Conservation (phyloP, 371 early-diverging fungal species). For the Chytridium lagenaria region DNA sequence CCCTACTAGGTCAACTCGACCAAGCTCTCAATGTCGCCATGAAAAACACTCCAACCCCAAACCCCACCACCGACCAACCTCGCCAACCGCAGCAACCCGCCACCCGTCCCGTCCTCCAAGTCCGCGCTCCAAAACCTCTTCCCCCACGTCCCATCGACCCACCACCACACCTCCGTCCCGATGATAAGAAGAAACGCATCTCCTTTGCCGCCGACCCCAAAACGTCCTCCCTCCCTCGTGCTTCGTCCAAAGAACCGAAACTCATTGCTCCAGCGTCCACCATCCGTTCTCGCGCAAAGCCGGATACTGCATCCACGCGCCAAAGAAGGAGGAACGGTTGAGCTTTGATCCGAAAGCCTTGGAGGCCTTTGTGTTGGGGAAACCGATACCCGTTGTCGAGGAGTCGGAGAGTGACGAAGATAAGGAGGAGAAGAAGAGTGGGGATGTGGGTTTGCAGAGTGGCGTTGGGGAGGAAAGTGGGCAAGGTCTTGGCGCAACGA, state of each 20-base stretch:
- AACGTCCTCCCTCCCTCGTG: too few species aligned
- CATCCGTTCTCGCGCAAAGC: neutral
- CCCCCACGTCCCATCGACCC: too few species aligned
- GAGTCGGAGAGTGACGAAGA: neutral
- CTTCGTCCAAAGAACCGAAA: neutral
- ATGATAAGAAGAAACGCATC: neutral
- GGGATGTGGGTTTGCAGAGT: neutral
- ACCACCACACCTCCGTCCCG: too few species aligned
- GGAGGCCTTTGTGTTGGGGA: conserved; percentile 13
- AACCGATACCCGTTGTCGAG: neutral
- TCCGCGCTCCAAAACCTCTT: neutral
- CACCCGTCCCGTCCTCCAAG: neutral
- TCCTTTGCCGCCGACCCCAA: too few species aligned
- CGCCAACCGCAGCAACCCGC: neutral
- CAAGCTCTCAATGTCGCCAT: conserved; percentile 17
- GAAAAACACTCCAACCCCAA: neutral
- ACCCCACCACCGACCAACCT: too few species aligned
- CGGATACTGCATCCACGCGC: conserved; percentile 1
- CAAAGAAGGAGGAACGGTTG: neutral
- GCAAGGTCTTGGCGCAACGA: too few species aligned
- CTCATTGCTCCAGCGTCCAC: conserved; percentile 1
- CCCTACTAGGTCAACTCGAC: conserved; percentile 15
- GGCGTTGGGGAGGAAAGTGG: too few species aligned
- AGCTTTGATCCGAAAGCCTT: neutral
- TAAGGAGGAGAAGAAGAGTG: neutral